Base-by-base conservation (phyloP, 2,329 filamentous ascomycete genomes). In the Zarea fungicola region DNA sequence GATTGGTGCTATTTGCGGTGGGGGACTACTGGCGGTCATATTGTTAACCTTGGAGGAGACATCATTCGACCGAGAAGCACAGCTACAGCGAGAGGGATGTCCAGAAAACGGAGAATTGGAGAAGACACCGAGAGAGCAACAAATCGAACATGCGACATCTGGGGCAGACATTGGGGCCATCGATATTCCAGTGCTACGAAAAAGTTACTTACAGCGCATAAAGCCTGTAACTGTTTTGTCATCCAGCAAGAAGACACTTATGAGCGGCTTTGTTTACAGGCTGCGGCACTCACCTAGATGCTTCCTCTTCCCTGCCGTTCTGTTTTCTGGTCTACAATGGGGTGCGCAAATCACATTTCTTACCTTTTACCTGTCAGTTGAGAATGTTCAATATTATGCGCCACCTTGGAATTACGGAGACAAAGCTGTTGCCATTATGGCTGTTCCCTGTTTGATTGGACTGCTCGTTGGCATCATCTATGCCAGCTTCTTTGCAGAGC, bases 291-390 rank as follows among this genome's bases (percentile, higher is more conserved):
- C 75, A 0, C 62, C 81, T 43, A 72, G 76, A n/a, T 65, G 81
- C 35, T 80, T 81, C 57, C 69, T 70, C 2, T 80, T 81, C 51
- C 78, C 78, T 0, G 77, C 77, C 1, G 76, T 81, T 9, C 69
- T 77, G 53, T 81, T 75, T 52, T 75, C 76, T 3, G 77, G 78
- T 8, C 60, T 81, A 21, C 77, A 81, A 56, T 81, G 78, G 78
- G 78, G 78, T 4, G 68, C 75, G 25, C 78, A 81, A 59, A 78
- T 80, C 54, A 76, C 78, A n/a, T 80, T 78, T 62, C 63, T 82
- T 19, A 76, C 75, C 1, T 81, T 82, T 58, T 80, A 81, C 53
- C 65, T 80, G 26, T 81, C 78, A 0, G 69, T 81, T 1, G 71
- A 80, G 56, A 75, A 81, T 55, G 76, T 79, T 52, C 73, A 73